Evolutionary conservation across 1,139 yeast genomes (phyloP), one percentile per base, ranked within the genome.

Genomic region (Scheffersomyces segobiensis): DNA sequence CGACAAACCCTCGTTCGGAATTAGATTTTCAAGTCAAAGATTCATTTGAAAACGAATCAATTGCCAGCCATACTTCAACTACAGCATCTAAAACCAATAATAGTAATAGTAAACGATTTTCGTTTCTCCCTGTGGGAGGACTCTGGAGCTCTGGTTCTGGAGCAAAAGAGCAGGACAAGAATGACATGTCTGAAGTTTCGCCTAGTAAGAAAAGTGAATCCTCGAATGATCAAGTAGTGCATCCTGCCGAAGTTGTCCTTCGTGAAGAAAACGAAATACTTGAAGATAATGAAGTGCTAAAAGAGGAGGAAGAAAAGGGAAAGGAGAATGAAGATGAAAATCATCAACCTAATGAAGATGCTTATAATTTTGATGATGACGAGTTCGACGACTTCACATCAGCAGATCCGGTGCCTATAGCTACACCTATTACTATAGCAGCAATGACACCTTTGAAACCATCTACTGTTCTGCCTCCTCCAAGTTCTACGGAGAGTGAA

Each of bases 361-460:
- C 47, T 19, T 46, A 55, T 14, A 49, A 52, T 5, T 52, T 24
- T 18, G 59, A 57, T 12, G 54, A 24, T 22, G 62, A 59, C 21
- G 66, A 62, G 2, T 64, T 65, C 55, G 61, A 59, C 12, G 67
- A 64, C 17, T 65, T 64, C 54, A 52, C 60, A 8, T 58, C 62
- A 39, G 47, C 61, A 12, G 55, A 42, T 10, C 55, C 60, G 46
- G 26, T 24, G 17, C 54, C 26, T 49, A 20, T 7, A 21, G 12
- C 46, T 20, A 32, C 32, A 39, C 22, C 39, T 19, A 50, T 42
- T 39, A 20, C 47, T 4, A 53, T 32, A 22, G 5, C 32, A n/a
- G 42, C 21, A 17, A 17, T 49, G 39, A 53, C 50, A 17, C 53
- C 50, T 26, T 24, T 53, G 12, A 32, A 50, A 19, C 51, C 53